Percentiles rank a stretch among this genome's conserved stretches.
Conservation (phyloP, 768 basidiomycete genomes). For the Gloeopeniophorella convolvens region DNA sequence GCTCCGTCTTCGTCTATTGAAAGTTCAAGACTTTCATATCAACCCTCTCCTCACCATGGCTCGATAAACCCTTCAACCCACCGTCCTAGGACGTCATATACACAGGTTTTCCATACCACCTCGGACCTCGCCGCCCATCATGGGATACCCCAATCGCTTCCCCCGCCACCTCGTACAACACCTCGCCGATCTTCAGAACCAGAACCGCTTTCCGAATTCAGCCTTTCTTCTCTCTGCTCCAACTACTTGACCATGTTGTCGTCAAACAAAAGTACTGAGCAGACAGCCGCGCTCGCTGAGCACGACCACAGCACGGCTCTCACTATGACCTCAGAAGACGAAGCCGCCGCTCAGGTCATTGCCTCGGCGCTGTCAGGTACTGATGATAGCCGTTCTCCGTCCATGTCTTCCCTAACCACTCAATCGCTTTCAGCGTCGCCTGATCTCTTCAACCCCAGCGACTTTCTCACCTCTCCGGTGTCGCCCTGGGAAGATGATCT, state of each 20-base stretch:
- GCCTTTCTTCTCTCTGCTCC: constrained; percentile 40
- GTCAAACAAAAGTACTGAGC: constrained; percentile 37
- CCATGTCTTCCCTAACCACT: background rate
- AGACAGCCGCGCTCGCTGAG: constrained; percentile 25
- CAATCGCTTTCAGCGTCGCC: constrained; percentile 31
- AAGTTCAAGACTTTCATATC: constrained; percentile 50
- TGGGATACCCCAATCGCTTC: constrained; percentile 70
- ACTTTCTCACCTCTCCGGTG: constrained; percentile 42
- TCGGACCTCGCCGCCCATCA: constrained; percentile 69
- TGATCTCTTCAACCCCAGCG: constrained; percentile 35
- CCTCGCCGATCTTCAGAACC: constrained; percentile 35
- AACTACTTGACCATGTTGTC: constrained; percentile 69
- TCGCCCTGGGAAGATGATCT: constrained; percentile 44
- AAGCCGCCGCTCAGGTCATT: constrained; percentile 18
- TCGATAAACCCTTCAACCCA: constrained; percentile 44
- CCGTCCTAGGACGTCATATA: constrained; percentile 68
- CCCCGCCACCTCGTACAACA: constrained; percentile 58
- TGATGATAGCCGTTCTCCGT: background rate
- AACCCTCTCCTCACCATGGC: constrained; percentile 45
- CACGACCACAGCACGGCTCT: constrained; percentile 22
- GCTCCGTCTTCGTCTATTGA: constrained; percentile 37
- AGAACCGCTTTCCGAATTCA: constrained; percentile 38
- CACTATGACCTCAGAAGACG: background rate
- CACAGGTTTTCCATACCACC: constrained; percentile 52
- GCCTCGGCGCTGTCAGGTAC: constrained; percentile 17